These are phyloP conservation scores for Talaromyces sp. DNA, from an alignment of 2,329 filamentous ascomycete species.

Conservation along the genomic window DNA sequence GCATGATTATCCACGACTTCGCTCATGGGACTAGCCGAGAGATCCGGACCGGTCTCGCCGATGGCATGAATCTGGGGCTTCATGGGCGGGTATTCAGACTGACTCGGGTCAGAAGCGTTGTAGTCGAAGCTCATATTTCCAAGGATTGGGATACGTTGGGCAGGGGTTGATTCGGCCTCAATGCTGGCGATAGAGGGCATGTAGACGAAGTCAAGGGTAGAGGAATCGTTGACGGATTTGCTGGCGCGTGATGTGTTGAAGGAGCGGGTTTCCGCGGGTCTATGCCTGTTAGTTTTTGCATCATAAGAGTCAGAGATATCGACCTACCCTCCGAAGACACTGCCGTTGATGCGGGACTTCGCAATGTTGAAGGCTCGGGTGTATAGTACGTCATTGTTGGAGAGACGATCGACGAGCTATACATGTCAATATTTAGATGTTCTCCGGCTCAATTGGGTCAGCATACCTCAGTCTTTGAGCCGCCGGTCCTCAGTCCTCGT, in stretches of 20 bases:
- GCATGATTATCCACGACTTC: constrained; percentile 58
- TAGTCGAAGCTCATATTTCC: constrained; percentile 36
- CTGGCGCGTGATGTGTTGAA: constrained; percentile 61
- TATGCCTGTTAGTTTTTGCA: background rate
- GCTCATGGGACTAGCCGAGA: constrained; percentile 54
- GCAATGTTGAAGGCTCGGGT: constrained; percentile 56
- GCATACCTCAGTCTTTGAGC: constrained; percentile 51
- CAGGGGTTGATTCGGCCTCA: constrained; percentile 28
- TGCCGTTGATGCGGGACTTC: constrained; percentile 48
- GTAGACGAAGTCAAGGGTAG: constrained; percentile 63
- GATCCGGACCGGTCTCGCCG: constrained; percentile 40
- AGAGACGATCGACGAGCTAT: constrained; percentile 52
- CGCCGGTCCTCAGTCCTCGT: constrained; percentile 46
- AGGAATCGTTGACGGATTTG: constrained; percentile 57
- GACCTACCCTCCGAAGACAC: constrained; percentile 38
- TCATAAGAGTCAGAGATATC: constrained; percentile 7
- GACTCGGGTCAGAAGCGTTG: background rate
- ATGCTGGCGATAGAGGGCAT: constrained; percentile 52
- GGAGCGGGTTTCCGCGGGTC: constrained; percentile 40
- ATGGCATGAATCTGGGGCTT: constrained; percentile 57
- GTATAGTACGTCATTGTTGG: constrained; percentile 52
- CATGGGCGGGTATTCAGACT: constrained; percentile 40
- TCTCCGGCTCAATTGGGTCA: constrained; percentile 3
- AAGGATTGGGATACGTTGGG: constrained; percentile 51
- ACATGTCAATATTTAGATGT: background rate